phyloP scores from a whole-genome alignment of 495 filamentous ascomycete species.

The Aeminium ludgeri region DNA sequence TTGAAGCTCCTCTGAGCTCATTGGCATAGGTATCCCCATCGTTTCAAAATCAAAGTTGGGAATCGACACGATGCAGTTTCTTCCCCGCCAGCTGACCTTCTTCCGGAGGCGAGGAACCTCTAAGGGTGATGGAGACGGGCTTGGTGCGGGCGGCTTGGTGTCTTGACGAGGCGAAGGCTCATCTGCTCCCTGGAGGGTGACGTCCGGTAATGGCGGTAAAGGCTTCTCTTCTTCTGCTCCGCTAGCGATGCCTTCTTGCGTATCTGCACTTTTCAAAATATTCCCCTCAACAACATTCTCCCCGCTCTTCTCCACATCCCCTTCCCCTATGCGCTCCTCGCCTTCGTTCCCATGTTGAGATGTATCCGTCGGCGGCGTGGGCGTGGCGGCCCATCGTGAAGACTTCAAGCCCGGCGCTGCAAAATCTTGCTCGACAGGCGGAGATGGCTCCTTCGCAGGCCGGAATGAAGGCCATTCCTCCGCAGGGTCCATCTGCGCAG shows the following conservation, averaged over 20 bases:
- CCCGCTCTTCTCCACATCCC: not conserved
- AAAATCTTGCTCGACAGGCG: not conserved
- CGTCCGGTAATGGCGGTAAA: not conserved
- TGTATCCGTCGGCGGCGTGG: constrained; percentile 1
- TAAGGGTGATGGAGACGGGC: not conserved
- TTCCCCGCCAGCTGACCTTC: constrained; percentile 22
- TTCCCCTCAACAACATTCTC: not conserved
- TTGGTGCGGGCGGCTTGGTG: constrained; percentile 1
- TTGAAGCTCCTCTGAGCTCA: constrained; percentile 45
- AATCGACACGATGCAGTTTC: constrained; percentile 20
- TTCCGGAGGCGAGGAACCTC: constrained; percentile 18
- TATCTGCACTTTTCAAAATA: not conserved
- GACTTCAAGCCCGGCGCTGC: constrained; percentile 3
- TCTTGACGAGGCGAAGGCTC: not conserved
- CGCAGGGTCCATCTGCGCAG: too few species aligned
- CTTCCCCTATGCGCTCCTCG: not conserved
- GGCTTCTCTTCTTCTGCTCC: not conserved
- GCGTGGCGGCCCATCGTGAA: constrained; percentile 11
- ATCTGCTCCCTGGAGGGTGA: not conserved
- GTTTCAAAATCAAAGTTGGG: constrained; percentile 15
- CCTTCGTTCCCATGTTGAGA: not conserved
- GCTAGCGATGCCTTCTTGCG: not conserved
- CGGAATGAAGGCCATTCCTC: not conserved
- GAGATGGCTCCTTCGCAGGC: not conserved
- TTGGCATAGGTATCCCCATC: constrained; percentile 31